Evolutionary conservation across 1,284 basidiomycete species (phyloP), one percentile per base, ranked within the genome.

Genomic region (Tremellales sp.): DNA sequence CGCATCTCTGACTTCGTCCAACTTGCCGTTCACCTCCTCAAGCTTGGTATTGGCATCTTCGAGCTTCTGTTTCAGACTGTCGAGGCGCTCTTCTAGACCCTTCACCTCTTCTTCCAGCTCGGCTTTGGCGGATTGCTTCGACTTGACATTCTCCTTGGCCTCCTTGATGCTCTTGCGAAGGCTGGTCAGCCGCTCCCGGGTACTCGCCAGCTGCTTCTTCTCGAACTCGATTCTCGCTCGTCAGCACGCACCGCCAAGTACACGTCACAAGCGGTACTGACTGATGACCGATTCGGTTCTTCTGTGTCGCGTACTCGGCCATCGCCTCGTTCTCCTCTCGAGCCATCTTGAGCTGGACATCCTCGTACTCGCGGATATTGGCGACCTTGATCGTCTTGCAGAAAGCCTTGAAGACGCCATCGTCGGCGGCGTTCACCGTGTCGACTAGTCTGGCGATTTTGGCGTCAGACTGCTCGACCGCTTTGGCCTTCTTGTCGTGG

Each of bases 321-420:
- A 89, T 78, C 2, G 88, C 89, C 59, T 89, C 88, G 64, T 82
- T 87, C 71, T 92, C 90, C 60, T 88, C 85, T 67, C 90, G 84
- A 1, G 88, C 88, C 21, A 88, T 80, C 68, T 86, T 88, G 26
- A 97, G 79, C 65, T 97, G 92, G 17, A 87, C 82, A 67, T 90
- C 86, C 73, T 98, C 94, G 70, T 97, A 99, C 56, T 96, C 90
- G 39, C 94, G 84, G 55, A 98, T 93, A 74, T 86, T 84, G 27
- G 75, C 70, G 8, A 97, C 86, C 4, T 84, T 82, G 60, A 98
- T 92, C 49, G 82, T 80, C 31, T 72, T 68, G 70, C 94, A 97
- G 76, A 98, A 98, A 3, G 75, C 71, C 0, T 70, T 77, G 66
- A 96, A 98, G 19, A 96, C 77, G 2, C 75, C 76, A 61, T 92